Conservation (phyloP, 495 filamentous ascomycete genomes). For the Aspergillus homomorphus region DNA sequence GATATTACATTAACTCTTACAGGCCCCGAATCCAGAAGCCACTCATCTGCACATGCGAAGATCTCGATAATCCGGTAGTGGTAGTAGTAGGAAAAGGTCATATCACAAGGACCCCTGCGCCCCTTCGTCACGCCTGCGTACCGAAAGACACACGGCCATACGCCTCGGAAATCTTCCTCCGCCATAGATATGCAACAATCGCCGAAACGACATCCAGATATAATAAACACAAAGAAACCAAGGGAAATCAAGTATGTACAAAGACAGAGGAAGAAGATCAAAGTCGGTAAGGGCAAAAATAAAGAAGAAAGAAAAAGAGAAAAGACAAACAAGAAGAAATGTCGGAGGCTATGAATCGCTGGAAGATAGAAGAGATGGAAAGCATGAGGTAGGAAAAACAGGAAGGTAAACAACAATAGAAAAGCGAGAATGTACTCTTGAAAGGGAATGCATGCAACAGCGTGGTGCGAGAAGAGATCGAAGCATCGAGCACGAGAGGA, state of each 20-base stretch:
- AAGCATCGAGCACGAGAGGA: too few relatives aligned
- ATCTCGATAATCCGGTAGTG: conserved; percentile 6
- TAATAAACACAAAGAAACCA: conserved; percentile 11
- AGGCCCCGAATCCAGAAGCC: conserved; percentile 18
- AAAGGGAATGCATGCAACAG: background rate
- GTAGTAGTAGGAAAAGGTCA: conserved; percentile 10
- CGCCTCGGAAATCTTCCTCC: conserved; percentile 14
- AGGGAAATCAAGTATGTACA: conserved; percentile 24
- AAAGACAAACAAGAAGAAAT: conserved; percentile 13
- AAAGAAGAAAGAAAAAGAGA: too few relatives aligned
- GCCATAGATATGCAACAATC: conserved; percentile 15
- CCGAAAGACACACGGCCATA: conserved; percentile 19
- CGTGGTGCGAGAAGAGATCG: background rate
- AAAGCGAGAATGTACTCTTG: background rate
- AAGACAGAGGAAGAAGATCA: conserved; percentile 20
- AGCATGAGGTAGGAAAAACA: conserved; percentile 13
- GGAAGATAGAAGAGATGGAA: conserved; percentile 12
- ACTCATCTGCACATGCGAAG: conserved; percentile 32
- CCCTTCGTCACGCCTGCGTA: conserved; percentile 30
- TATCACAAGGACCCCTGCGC: conserved; percentile 13
- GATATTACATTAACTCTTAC: conserved; percentile 8
- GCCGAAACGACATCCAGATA: conserved; percentile 15
- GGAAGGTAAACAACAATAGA: conserved; percentile 12
- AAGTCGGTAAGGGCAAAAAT: background rate
- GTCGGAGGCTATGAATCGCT: conserved; percentile 1